phyloP scores from a whole-genome alignment of 345 rosid species.

The Diplotaxis tenuifolia region DNA sequence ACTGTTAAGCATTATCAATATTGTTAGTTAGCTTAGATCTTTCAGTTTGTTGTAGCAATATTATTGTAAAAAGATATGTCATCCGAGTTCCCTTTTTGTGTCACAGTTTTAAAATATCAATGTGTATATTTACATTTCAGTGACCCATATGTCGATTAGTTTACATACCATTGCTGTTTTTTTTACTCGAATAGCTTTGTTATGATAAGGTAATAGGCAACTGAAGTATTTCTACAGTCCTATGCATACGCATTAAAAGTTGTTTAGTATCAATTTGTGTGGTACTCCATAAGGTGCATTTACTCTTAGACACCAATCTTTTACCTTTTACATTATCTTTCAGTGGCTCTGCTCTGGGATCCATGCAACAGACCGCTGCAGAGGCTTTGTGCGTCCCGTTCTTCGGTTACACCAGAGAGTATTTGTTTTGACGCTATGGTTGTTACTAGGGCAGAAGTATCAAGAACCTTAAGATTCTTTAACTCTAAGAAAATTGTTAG shows the following conservation, averaged over 20 bases:
- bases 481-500: slow-evolving; percentile 57
- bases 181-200: not conserved
- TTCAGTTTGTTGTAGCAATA: too few relatives aligned
- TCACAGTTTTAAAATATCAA: too few relatives aligned
- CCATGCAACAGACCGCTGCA: not conserved
- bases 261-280: not conserved
- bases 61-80: too few relatives aligned
- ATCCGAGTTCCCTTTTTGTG: too few relatives aligned
- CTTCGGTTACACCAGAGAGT: not conserved
- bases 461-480: slow-evolving; percentile 60
- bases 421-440: not conserved
- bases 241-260: not conserved
- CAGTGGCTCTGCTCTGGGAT: not conserved
- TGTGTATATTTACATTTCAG: too few relatives aligned
- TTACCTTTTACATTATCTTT: too few relatives aligned
- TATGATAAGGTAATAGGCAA: not conserved
- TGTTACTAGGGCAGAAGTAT: slow-evolving; percentile 52
- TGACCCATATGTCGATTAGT: too few relatives aligned
- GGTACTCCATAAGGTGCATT: not conserved
- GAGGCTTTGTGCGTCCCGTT: not conserved
- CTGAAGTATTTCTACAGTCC: not conserved
- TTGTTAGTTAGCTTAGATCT: too few relatives aligned
- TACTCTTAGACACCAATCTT: too few relatives aligned
- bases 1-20: too few relatives aligned
- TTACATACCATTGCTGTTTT: not conserved